Base-by-base conservation (phyloP, 2,329 filamentous ascomycete species). In the Colletotrichum incanum region DNA sequence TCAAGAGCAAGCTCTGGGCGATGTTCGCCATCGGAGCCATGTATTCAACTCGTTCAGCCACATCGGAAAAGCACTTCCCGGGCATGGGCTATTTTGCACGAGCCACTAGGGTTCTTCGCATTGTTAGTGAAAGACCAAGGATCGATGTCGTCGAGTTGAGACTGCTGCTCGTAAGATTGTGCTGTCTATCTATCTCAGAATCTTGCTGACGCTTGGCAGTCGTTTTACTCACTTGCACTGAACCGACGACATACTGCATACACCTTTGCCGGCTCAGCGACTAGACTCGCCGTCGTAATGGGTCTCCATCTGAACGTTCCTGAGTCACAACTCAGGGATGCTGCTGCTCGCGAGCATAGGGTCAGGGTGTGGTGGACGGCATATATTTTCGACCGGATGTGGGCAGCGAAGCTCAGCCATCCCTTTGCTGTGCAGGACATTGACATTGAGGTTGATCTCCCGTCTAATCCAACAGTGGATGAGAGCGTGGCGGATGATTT, bases 361-460 rank as follows among this genome's bases (percentile, higher is more conserved):
- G 80, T 79, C 9, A 77, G 83, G 1, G 77, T 85, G 1, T 85
- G 82, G 80, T 85, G 83, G 83, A 85, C 84, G 0, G 79, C 84
- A 0, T 86, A 85, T 54, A 81, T 79, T 11, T 78, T 86, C 28
- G 84, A 86, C 67, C 81, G 86, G 2, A 84, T 87, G 79, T 86
- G 83, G 81, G 84, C 84, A 3, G 84, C 85, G 0, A 85, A 86
- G 58, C 80, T 87, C 62, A 85, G 86, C 0, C 82, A 87, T 31
- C 85, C 86, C 0, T 81, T 85, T 8, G 84, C 85, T 49, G 83
- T 88, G 7, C 81, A 82, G 16, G 86, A 88, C 62, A 81, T 85
- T 45, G 86, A 86, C 23, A 87, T 87, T 5, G 78, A 84, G 41
- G 82, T 85, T 5, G 82, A 85, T 34, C 74, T 84, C 7, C 85